Percentiles rank a stretch among this genome's conserved stretches.
phyloP scores from a whole-genome alignment of 768 basidiomycete species.

The Suillus cothurnatus region DNA sequence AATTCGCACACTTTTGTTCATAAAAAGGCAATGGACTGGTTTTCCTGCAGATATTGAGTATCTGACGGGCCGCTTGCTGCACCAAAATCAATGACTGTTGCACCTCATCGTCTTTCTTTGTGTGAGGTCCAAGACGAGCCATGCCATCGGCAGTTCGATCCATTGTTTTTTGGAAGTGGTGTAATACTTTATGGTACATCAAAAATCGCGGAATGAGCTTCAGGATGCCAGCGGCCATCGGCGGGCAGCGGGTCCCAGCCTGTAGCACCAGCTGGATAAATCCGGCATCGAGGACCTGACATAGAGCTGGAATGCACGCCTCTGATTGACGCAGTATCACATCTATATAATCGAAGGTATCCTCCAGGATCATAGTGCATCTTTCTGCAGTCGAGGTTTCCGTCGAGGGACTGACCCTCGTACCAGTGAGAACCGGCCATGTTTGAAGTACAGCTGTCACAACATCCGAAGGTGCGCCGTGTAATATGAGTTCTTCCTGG shows the following conservation, averaged over 20 bases:
- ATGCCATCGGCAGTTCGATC: neutral
- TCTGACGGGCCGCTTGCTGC: neutral
- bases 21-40: neutral
- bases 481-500: slow-evolving; percentile 1
- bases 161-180: neutral
- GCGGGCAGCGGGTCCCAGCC: neutral
- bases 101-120: slow-evolving; percentile 2
- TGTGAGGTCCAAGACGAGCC: neutral
- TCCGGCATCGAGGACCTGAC: slow-evolving; percentile 2
- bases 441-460: neutral
- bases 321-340: neutral
- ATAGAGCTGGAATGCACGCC: neutral
- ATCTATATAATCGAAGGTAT: neutral
- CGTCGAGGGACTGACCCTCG: neutral
- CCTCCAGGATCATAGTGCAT: neutral
- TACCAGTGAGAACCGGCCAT: neutral
- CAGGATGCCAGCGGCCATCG: neutral
- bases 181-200: slow-evolving; percentile 4
- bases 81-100: neutral
- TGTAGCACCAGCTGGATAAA: slow-evolving; percentile 3
- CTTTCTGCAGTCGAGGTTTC: neutral
- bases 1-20: neutral
- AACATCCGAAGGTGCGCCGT: slow-evolving; percentile 1
- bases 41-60: neutral
- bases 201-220: slow-evolving; percentile 4